Evolutionary conservation across 2,329 filamentous ascomycete genomes (phyloP).

Genomic region (Cordyceps tenuipes): DNA sequence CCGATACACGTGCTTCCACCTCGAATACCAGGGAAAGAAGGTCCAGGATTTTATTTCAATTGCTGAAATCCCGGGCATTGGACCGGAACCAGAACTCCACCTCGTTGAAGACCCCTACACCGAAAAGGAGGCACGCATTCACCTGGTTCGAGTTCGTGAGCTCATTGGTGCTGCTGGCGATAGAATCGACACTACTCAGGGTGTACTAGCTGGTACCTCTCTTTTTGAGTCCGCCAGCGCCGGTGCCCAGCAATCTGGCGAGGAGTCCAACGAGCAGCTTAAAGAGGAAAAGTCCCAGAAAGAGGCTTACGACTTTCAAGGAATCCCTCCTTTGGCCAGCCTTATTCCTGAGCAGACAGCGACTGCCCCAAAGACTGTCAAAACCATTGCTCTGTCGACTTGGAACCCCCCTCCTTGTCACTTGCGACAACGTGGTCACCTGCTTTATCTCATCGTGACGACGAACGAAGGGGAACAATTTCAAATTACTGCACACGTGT

Average conservation of each 20-base stretch:
- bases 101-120: constrained; percentile 94
- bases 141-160: constrained; percentile 83
- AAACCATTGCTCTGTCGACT: constrained; percentile 76
- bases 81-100: constrained; percentile 66
- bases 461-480: constrained; percentile 93
- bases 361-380: constrained; percentile 78
- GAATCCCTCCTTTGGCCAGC: constrained; percentile 56
- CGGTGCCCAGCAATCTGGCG: constrained; percentile 32
- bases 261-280: constrained; percentile 25
- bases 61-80: constrained; percentile 76
- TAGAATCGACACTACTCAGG: constrained; percentile 78
- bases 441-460: constrained; percentile 81
- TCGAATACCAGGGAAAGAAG: constrained; percentile 79
- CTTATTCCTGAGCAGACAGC: constrained; percentile 62
- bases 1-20: constrained; percentile 97
- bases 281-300: constrained; percentile 27
- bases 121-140: constrained; percentile 95
- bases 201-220: constrained; percentile 75
- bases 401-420: constrained; percentile 97
- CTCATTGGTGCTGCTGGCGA: constrained; percentile 88
- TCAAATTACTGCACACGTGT: constrained; percentile 87
- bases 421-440: constrained; percentile 81
- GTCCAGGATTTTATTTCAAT: constrained; percentile 95
- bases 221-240: constrained; percentile 71
- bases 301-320: constrained; percentile 69